phyloP scores from a whole-genome alignment of 805 yeast genomes.

The Wickerhamiella shivajii region DNA sequence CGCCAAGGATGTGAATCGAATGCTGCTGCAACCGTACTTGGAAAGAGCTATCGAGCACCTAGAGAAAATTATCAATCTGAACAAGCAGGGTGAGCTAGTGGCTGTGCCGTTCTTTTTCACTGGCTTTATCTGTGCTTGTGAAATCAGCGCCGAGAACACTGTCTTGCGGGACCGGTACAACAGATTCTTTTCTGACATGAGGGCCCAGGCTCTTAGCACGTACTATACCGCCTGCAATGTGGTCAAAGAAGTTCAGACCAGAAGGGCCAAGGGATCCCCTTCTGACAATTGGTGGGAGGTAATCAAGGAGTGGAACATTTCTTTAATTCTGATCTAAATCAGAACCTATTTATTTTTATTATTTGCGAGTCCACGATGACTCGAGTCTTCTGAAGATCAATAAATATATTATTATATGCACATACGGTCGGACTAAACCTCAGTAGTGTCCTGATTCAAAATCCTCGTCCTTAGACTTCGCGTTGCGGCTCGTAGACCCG shows the following conservation, averaged over 20 bases:
- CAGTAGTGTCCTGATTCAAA: not conserved
- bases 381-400: too few relatives aligned
- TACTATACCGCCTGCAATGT: slow-evolving; percentile 80
- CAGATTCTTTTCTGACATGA: slow-evolving; percentile 40
- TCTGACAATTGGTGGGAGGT: slow-evolving; percentile 68
- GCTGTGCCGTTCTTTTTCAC: slow-evolving; percentile 76
- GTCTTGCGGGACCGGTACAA: slow-evolving; percentile 51
- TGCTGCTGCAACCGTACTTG: slow-evolving; percentile 47
- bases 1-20: slow-evolving; percentile 40
- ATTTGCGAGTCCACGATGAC: too few relatives aligned
- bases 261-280: slow-evolving; percentile 39
- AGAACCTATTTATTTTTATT: not conserved
- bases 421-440: too few relatives aligned
- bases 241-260: slow-evolving; percentile 73
- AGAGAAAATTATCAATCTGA: slow-evolving; percentile 44
- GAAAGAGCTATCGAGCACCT: slow-evolving; percentile 47
- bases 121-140: slow-evolving; percentile 79
- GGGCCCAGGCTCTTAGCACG: slow-evolving; percentile 51
- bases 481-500: slow-evolving; percentile 22
- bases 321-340: slow-evolving; percentile 52
- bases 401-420: too few relatives aligned
- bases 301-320: slow-evolving; percentile 71
- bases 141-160: slow-evolving; percentile 37
- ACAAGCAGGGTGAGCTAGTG: slow-evolving; percentile 32
- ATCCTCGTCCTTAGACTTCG: not conserved